phyloP scores from a whole-genome alignment of 495 filamentous ascomycete genomes.

The Astrocystis sublimbata region DNA sequence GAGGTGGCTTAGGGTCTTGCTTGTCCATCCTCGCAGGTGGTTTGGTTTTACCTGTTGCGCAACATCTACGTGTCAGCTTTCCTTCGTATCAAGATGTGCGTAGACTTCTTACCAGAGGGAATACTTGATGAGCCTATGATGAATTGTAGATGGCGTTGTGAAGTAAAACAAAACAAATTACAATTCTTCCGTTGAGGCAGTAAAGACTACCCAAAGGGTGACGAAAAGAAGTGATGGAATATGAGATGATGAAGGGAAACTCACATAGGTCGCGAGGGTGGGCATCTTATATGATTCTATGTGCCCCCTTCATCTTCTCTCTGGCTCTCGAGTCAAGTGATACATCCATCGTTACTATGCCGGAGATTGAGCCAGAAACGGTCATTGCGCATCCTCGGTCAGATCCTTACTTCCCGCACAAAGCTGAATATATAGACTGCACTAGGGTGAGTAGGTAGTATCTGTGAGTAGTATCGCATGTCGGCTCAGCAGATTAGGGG shows the following conservation, averaged over 20 bases:
- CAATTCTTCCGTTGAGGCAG: not conserved
- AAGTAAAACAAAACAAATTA: not conserved
- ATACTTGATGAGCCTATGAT: not conserved
- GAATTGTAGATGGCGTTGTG: too few relatives aligned
- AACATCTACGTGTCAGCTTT: not conserved
- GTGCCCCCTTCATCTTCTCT: not conserved
- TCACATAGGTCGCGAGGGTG: not conserved
- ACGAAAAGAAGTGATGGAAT: constrained; percentile 9
- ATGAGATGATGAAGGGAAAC: not conserved
- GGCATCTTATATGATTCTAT: not conserved
- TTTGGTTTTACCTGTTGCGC: not conserved
- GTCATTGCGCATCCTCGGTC: not conserved
- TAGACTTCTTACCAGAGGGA: not conserved
- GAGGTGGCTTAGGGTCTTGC: not conserved
- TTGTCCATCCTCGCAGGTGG: not conserved
- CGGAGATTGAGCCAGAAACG: not conserved
- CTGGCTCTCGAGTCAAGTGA: not conserved
- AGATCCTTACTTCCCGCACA: not conserved
- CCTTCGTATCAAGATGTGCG: not conserved
- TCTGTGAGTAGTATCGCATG: not conserved
- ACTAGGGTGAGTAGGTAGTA: not conserved
- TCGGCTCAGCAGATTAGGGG: not conserved
- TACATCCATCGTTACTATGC: not conserved
- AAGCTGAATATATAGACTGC: constrained; percentile 12
- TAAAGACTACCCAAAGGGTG: too few relatives aligned